Conservation (phyloP, 495 filamentous ascomycete genomes). For the Parmelia sp. region DNA sequence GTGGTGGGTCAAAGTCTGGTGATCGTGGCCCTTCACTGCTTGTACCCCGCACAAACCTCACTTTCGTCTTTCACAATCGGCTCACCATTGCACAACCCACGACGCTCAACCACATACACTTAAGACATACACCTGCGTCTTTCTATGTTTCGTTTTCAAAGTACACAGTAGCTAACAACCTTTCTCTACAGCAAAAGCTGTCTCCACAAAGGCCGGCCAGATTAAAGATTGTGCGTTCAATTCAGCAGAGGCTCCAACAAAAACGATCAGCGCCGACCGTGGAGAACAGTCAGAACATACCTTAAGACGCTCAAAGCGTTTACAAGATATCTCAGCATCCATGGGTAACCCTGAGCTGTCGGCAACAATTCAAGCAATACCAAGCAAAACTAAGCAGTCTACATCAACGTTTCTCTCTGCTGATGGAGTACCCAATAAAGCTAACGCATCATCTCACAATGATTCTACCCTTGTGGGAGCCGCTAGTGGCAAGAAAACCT, state of each 20-base stretch:
- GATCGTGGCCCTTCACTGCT: background rate
- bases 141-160: background rate
- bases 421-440: background rate
- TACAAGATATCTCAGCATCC: background rate
- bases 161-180: background rate
- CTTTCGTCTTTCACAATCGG: background rate
- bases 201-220: background rate
- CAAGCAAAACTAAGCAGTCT: background rate
- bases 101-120: background rate
- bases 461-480: background rate
- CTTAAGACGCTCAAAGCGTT: background rate
- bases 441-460: background rate
- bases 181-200: background rate
- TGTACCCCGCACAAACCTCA: background rate
- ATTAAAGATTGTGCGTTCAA: background rate
- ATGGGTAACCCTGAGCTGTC: background rate
- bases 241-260: background rate
- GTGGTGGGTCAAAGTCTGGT: background rate
- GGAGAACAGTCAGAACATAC: background rate
- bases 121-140: background rate
- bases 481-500: too few species aligned
- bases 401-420: background rate
- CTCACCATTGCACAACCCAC: too few species aligned
- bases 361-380: background rate
- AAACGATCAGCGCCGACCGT: too few species aligned